Percentiles rank a stretch among this genome's conserved stretches.
Conservation (phyloP, 2,329 filamentous ascomycete genomes). For the Stachybotrys elegans region DNA sequence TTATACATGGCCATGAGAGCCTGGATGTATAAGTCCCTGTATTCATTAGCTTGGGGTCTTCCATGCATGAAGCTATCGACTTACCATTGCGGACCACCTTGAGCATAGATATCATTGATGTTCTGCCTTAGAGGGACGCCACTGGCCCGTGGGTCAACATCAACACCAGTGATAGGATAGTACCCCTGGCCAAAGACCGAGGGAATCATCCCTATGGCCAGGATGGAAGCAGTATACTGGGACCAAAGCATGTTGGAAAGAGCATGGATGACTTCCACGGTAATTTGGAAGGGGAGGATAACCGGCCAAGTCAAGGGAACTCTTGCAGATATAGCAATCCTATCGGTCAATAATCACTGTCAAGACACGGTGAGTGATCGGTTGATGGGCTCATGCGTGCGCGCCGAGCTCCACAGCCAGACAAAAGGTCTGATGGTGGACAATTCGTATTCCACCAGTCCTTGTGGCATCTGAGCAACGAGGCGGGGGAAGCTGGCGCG, state of each 20-base stretch:
- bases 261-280: too few species aligned
- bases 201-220: conserved; percentile 18
- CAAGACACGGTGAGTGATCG: too few species aligned
- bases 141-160: conserved; percentile 29
- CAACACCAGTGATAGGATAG: conserved; percentile 32
- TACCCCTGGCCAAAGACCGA: conserved; percentile 18
- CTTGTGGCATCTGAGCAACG: too few species aligned
- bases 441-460: too few species aligned
- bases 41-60: background rate
- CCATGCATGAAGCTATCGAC: background rate
- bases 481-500: too few species aligned
- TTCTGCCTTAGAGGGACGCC: conserved; percentile 39
- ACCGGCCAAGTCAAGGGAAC: too few species aligned
- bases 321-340: too few species aligned
- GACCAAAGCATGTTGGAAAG: conserved; percentile 11
- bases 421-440: too few species aligned
- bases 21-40: conserved; percentile 45
- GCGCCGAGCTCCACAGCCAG: too few species aligned
- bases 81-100: conserved; percentile 40
- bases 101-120: conserved; percentile 39
- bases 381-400: too few species aligned
- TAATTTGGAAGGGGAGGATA: too few species aligned
- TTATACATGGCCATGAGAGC: conserved; percentile 39
- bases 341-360: too few species aligned
- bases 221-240: conserved; percentile 14